Base-by-base conservation (phyloP, 345 rosid species). In the Acer yangbiense region DNA sequence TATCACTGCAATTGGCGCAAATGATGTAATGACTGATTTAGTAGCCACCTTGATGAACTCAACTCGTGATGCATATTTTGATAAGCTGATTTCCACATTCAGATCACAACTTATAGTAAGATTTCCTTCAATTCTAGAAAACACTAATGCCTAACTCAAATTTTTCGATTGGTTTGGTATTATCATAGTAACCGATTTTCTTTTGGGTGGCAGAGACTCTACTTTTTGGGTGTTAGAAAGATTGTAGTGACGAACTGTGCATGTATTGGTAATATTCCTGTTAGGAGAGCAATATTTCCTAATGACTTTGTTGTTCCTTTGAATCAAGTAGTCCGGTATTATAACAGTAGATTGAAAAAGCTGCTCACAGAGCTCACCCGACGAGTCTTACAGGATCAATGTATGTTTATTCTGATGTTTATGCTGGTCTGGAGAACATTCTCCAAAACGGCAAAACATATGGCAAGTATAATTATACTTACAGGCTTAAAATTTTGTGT, bases 161-260 rank as follows among this genome's bases (percentile, higher is more conserved):
- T 0, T 48, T 16, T 57, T 52, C 57, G 16, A 4, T 20, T 60
- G 25, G 25, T 57, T 57, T 29, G 11, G 44, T 65, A 3, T 32
- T 32, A 39, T 18, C 8, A 23, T 23, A n/a, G 1, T 41, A 20
- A 9, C 7, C 23, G 1, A n/a, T 9, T 67, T 6, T 14, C 5
- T 18, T 41, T 67, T 44, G 57, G 18, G 17, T 3, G 65, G 68
- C 83, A 81, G 83, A 77, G 65, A 68, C 74, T 81, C 9, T 77
- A 61, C 72, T 1, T 35, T 35, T 62, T 77, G 71, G 83, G 58
- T 32, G 83, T 75, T 7, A 73, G 83, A 50, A 80, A 68, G 66
- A 21, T 81, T 32, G 18, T 77, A 9, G 83, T 62, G 61, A 21
- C 72, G 3, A 72, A 72, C 71, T 23, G n/a, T 25, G 65, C 74